phyloP scores from a whole-genome alignment of 1,284 basidiomycete genomes.

The Amylostereum areolatum region DNA sequence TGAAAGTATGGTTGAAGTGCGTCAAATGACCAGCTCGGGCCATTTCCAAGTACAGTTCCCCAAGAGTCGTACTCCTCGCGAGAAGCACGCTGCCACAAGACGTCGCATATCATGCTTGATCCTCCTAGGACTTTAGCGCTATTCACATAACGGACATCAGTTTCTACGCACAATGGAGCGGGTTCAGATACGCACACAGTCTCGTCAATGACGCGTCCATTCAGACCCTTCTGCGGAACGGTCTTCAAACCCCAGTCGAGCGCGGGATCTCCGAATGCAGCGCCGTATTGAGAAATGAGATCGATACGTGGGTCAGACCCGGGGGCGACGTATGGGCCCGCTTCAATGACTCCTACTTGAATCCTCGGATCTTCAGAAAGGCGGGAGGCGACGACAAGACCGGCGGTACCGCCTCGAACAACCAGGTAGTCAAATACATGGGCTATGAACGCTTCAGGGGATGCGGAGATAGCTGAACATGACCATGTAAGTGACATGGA shows the following conservation, averaged over 20 bases:
- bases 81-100: slow-evolving; percentile 14
- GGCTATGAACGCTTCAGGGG: slow-evolving; percentile 5
- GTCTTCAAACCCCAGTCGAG: slow-evolving; percentile 12
- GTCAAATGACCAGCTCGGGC: slow-evolving; percentile 11
- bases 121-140: slow-evolving; percentile 11
- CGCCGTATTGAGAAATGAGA: slow-evolving; percentile 8
- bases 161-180: too few species aligned
- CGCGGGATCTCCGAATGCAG: slow-evolving; percentile 10
- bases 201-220: slow-evolving; percentile 11
- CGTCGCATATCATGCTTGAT: slow-evolving; percentile 14
- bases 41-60: slow-evolving; percentile 11
- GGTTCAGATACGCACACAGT: slow-evolving; percentile 5
- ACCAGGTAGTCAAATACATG: slow-evolving; percentile 11
- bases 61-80: slow-evolving; percentile 13
- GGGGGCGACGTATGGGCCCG: slow-evolving; percentile 10
- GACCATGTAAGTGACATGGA: background rate
- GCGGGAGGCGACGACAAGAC: slow-evolving; percentile 10
- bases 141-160: too few species aligned
- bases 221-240: slow-evolving; percentile 11
- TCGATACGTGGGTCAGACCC: slow-evolving; percentile 11
- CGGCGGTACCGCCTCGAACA: slow-evolving; percentile 11
- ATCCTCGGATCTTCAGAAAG: slow-evolving; percentile 8
- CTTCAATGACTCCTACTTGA: slow-evolving; percentile 11
- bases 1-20: slow-evolving; percentile 12
- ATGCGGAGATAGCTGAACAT: slow-evolving; percentile 4